phyloP scores from a whole-genome alignment of 2,329 filamentous ascomycete species.

The Aspergillus pseudoterreus region DNA sequence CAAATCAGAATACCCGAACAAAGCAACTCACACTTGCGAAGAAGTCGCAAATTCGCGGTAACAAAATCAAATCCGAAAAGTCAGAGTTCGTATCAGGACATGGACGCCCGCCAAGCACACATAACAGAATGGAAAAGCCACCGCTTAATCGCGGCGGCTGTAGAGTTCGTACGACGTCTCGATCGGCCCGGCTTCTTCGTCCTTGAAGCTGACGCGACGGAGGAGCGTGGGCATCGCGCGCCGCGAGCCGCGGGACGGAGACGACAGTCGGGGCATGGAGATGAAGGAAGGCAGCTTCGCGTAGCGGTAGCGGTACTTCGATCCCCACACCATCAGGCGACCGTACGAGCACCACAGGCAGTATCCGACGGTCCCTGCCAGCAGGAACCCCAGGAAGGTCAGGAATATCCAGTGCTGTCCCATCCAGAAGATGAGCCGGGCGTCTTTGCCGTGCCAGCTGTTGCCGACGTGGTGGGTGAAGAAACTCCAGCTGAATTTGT shows the following conservation, averaged over 20 bases:
- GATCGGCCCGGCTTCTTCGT: slow-evolving; percentile 33
- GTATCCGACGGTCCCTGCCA: slow-evolving; percentile 47
- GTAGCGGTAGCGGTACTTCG: slow-evolving; percentile 40
- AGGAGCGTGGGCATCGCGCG: slow-evolving; percentile 33
- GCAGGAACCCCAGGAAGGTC: slow-evolving; percentile 49
- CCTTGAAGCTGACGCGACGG: slow-evolving; percentile 37
- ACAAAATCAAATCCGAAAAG: slow-evolving; percentile 20
- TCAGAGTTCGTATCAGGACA: slow-evolving; percentile 22
- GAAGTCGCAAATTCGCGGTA: slow-evolving; percentile 10
- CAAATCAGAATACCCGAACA: slow-evolving; percentile 6
- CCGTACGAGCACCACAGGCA: slow-evolving; percentile 51
- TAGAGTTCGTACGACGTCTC: slow-evolving; percentile 39
- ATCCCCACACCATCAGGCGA: slow-evolving; percentile 40
- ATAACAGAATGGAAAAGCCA: slow-evolving; percentile 5
- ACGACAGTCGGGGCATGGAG: slow-evolving; percentile 25
- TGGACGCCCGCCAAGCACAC: slow-evolving; percentile 8
- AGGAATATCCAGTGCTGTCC: slow-evolving; percentile 55
- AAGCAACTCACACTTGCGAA: slow-evolving; percentile 11
- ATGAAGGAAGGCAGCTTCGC: slow-evolving; percentile 26
- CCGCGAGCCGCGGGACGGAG: slow-evolving; percentile 33
- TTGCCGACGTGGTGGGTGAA: slow-evolving; percentile 64
- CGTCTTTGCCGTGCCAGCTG: slow-evolving; percentile 64
- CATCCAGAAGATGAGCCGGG: slow-evolving; percentile 63
- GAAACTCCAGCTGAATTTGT: slow-evolving; percentile 66
- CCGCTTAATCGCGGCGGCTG: slow-evolving; percentile 29